phyloP scores from a whole-genome alignment of 768 basidiomycete species.

The Boletus reticuloceps region DNA sequence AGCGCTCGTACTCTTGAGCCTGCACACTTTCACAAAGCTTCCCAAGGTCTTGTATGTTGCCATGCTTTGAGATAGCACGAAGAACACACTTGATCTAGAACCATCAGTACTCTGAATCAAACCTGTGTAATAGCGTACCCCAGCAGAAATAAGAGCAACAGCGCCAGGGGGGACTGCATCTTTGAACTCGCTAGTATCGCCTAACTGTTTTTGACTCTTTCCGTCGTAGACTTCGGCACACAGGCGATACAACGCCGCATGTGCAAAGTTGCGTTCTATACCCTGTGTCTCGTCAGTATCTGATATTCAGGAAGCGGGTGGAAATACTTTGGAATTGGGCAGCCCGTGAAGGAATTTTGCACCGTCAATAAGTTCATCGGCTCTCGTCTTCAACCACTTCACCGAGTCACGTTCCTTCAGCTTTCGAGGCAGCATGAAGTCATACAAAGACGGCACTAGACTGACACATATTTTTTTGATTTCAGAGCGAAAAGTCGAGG shows the following conservation, averaged over 20 bases:
- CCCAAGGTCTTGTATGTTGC: not conserved
- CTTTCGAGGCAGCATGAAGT: not conserved
- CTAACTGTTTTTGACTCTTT: not conserved
- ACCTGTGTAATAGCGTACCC: not conserved
- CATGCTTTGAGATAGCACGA: not conserved
- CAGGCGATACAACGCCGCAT: not conserved
- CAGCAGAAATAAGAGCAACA: not conserved
- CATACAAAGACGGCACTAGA: not conserved
- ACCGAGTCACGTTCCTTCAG: not conserved
- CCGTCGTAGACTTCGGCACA: not conserved
- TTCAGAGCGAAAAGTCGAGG: no score
- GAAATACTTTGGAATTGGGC: not conserved
- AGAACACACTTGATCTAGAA: not conserved
- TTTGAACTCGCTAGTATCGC: not conserved
- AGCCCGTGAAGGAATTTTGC: not conserved
- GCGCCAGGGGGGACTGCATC: not conserved
- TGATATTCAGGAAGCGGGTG: no score
- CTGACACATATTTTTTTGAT: no score
- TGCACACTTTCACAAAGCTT: not conserved
- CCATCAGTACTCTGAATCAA: not conserved
- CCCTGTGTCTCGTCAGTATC: no score
- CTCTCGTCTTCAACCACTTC: not conserved
- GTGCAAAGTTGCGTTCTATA: no score
- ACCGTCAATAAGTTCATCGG: not conserved
- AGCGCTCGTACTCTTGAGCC: not conserved